Conservation (phyloP, 2,329 filamentous ascomycete species). For the Aspergillus spinulosporus region DNA sequence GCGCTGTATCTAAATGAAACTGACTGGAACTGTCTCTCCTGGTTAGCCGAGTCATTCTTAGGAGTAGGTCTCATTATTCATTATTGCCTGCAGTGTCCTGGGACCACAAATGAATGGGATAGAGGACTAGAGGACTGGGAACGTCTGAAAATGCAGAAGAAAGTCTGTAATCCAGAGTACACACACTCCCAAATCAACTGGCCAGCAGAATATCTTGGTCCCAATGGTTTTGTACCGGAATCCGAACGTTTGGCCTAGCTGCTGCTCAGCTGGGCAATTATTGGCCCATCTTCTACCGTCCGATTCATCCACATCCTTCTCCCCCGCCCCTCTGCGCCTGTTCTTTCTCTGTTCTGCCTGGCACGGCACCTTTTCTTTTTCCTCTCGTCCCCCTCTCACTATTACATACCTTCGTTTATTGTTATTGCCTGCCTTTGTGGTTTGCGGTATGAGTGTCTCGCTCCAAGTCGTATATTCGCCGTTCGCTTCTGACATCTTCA, state of each 20-base stretch:
- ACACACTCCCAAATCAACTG: neutral
- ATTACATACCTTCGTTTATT: slow-evolving; percentile 2
- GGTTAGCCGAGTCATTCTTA: neutral
- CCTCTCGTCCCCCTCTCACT: neutral
- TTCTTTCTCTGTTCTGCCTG: neutral
- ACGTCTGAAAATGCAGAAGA: neutral
- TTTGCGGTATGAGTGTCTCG: slow-evolving; percentile 4
- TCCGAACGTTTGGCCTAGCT: neutral
- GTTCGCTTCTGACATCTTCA: slow-evolving; percentile 7
- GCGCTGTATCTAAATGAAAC: neutral
- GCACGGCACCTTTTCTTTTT: neutral
- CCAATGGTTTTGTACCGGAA: slow-evolving; percentile 2
- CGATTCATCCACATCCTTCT: slow-evolving; percentile 12
- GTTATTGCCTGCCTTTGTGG: neutral
- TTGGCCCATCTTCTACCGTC: slow-evolving; percentile 13
- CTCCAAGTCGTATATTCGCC: neutral
- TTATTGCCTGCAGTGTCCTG: too few relatives aligned
- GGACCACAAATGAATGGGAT: too few relatives aligned
- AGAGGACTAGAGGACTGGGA: too few relatives aligned
- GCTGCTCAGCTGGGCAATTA: slow-evolving; percentile 6
- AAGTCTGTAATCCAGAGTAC: neutral
- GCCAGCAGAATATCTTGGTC: neutral
- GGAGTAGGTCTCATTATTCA: too few relatives aligned
- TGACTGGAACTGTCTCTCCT: neutral
- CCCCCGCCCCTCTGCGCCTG: slow-evolving; percentile 1